Percentiles rank a stretch among this genome's conserved stretches.
phyloP scores from a whole-genome alignment of 257 asterid species.

The Solanum tarapatanum region DNA sequence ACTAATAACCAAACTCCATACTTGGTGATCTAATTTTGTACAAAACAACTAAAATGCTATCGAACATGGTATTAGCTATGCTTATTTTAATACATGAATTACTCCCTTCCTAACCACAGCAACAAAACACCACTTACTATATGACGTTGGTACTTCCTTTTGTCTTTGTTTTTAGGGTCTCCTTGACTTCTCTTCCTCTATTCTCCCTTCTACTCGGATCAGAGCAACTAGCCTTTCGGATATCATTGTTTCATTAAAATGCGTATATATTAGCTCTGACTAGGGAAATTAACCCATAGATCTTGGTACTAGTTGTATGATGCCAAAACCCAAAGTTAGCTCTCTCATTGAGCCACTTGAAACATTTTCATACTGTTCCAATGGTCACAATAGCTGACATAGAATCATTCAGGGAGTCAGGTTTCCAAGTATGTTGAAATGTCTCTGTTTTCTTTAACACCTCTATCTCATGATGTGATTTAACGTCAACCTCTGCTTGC shows the following conservation, averaged over 20 bases:
- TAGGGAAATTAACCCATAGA: background rate
- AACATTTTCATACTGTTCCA: background rate
- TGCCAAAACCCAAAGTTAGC: background rate
- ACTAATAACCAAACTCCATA: background rate
- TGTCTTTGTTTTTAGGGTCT: background rate
- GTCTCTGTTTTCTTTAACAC: background rate
- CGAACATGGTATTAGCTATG: background rate
- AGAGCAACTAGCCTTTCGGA: background rate
- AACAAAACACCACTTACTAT: background rate
- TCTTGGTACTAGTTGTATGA: background rate
- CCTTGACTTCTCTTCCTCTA: background rate
- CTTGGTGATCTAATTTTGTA: background rate
- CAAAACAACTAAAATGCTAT: background rate
- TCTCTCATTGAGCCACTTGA: background rate
- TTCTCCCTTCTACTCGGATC: background rate
- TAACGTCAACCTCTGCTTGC: background rate
- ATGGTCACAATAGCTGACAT: background rate
- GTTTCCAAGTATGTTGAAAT: background rate
- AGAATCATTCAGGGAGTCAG: background rate
- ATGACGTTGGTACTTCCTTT: background rate
- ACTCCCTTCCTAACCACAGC: background rate
- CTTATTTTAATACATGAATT: background rate
- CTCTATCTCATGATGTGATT: background rate
- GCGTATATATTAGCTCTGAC: background rate
- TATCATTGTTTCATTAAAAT: background rate